Base-by-base conservation (phyloP, 2,329 filamentous ascomycete genomes). In the Aspergillus udagawae region DNA sequence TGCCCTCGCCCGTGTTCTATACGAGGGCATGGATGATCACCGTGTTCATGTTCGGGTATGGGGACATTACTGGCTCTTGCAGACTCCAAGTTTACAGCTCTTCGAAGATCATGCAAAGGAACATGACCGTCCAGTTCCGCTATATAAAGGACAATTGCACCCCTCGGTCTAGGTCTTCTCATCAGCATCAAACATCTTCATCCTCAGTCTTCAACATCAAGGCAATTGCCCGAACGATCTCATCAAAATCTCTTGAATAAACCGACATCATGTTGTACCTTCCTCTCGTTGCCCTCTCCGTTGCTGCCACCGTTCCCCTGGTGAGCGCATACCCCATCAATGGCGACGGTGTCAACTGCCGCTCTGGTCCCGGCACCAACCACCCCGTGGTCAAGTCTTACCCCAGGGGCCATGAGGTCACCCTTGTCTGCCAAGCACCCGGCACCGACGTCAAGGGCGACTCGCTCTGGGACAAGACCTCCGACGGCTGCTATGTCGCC, bases 401-500 rank as follows among this genome's bases (percentile, higher is more conserved):
- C 56, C 57, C 53, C 12, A 59, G 53, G 21, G 23, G 52, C 27
- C 42, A 61, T 2, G 54, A 63, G 2, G 49, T 63, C 51, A 38
- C 49, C 17, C 42, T 63, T 12, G 49, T 55, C 44, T 65, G 63
- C 53, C 63, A 65, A 47, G 56, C 60, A 3, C 23, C 52, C 9
- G 61, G 63, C n/a, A 58, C 59, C 10, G 38, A 53, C 21, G 27
- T 68, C 51, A 56, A 54, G 10, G 64, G 61, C 5, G 61, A 63
- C 52, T 51, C 27, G 3, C 57, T 68, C 52, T 68, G 66, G 66
- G 65, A 66, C 54, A 60, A 67, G 52, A 68, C 65, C 3, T 49
- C 61, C 12, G 65, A 68, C 56, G 59, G 59, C 53, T 68, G 66
- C 60, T 68, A 64, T 25, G 63, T 68, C 20, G 54, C 62, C 27